A percentile compares a stretch with the other conserved stretches of the same genome.
These are phyloP conservation scores for Grosmannia huntii DNA, from an alignment of 2,329 filamentous ascomycete genomes.

Conservation along the genomic window DNA sequence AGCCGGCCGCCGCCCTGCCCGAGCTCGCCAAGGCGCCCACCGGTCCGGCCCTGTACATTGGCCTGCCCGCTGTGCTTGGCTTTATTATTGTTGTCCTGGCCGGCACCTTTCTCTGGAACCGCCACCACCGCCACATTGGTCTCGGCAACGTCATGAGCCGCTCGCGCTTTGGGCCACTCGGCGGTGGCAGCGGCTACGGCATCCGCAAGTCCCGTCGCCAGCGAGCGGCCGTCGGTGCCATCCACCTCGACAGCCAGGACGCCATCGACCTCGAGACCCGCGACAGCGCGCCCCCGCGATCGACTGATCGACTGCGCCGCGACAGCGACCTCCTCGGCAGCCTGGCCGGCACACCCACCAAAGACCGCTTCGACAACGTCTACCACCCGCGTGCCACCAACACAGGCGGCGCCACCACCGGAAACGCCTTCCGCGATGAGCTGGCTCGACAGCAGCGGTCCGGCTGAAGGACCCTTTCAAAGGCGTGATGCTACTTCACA, in stretches of 20 bases:
- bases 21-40: constrained; percentile 19
- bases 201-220: constrained; percentile 19
- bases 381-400: constrained; percentile 2
- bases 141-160: constrained; percentile 41
- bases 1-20: constrained; percentile 20
- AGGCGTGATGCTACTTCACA: too few species aligned
- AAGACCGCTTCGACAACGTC: constrained; percentile 23
- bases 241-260: constrained; percentile 10
- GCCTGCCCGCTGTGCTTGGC: constrained; percentile 36
- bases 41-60: constrained; percentile 35
- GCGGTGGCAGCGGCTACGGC: constrained; percentile 27
- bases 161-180: constrained; percentile 4
- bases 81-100: constrained; percentile 34
- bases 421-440: constrained; percentile 38
- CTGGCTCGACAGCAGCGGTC: constrained; percentile 25
- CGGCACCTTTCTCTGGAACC: constrained; percentile 45
- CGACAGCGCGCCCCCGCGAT: constrained; percentile 10
- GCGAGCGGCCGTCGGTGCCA: constrained; percentile 19
- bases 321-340: constrained; percentile 38
- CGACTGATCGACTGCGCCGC: constrained; percentile 17
- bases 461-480: neutral
- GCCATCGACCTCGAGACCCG: constrained; percentile 33
- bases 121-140: constrained; percentile 33
- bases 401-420: constrained; percentile 3
- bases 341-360: constrained; percentile 32